Evolutionary conservation across 2,329 filamentous ascomycete species (phyloP).

Genomic region (Exophiala viscosa): DNA sequence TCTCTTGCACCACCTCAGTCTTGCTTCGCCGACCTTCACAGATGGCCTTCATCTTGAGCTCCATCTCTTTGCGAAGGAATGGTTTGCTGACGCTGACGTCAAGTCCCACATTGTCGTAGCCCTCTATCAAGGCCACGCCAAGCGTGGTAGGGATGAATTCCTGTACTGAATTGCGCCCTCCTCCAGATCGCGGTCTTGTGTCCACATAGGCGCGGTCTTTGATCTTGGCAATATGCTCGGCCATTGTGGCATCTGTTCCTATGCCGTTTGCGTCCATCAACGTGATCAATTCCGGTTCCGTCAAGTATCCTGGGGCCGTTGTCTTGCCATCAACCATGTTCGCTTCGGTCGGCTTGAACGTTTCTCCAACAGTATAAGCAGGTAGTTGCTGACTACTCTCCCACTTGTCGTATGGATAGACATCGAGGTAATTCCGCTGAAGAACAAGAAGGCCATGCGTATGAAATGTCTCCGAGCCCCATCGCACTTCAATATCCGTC

Average conservation of each 20-base stretch:
- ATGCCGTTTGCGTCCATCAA: slow-evolving; percentile 99
- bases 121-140: slow-evolving; percentile 85
- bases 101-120: slow-evolving; percentile 90
- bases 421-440: slow-evolving; percentile 87
- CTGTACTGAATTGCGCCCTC: slow-evolving; percentile 55
- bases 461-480: slow-evolving; percentile 73
- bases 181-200: slow-evolving; percentile 53
- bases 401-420: slow-evolving; percentile 97
- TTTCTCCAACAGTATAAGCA: slow-evolving; percentile 71
- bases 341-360: slow-evolving; percentile 82
- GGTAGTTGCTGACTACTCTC: slow-evolving; percentile 81
- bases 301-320: slow-evolving; percentile 76
- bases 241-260: slow-evolving; percentile 98
- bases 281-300: slow-evolving; percentile 89
- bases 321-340: slow-evolving; percentile 91
- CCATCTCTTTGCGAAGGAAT: slow-evolving; percentile 96
- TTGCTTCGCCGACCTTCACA: slow-evolving; percentile 79
- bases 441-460: slow-evolving; percentile 80
- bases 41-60: slow-evolving; percentile 92
- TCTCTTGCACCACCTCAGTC: slow-evolving; percentile 73
- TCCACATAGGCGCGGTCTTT: slow-evolving; percentile 84
- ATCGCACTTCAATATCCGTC: slow-evolving; percentile 79
- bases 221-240: slow-evolving; percentile 95
- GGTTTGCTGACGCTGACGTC: slow-evolving; percentile 93
- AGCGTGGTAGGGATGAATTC: slow-evolving; percentile 92